phyloP scores from a whole-genome alignment of 176 grass and related monocot genomes.

The Zizania latifolia region DNA sequence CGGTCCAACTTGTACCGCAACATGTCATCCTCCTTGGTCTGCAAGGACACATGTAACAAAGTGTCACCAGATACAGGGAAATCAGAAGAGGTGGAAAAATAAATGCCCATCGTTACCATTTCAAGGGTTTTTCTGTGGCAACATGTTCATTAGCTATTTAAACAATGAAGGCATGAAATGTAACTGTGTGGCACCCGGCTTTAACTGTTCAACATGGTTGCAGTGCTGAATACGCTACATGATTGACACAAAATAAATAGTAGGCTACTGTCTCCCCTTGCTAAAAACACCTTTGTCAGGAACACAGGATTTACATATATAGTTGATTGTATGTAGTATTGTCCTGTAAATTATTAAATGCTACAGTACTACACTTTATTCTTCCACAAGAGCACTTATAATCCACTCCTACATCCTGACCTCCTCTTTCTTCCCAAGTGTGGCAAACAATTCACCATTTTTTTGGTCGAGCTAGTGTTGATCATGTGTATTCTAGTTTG shows the following conservation, averaged over 20 bases:
- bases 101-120: not conserved
- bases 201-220: not conserved
- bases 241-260: not conserved
- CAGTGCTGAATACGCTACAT: not conserved
- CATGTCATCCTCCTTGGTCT: constrained; percentile 69
- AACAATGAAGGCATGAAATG: not conserved
- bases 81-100: not conserved
- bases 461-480: not conserved
- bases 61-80: not conserved
- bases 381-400: not conserved
- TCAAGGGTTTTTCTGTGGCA: not conserved
- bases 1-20: constrained; percentile 74
- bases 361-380: not conserved
- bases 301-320: not conserved
- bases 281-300: not conserved
- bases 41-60: not conserved
- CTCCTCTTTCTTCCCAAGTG: not conserved
- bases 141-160: not conserved
- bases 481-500: not conserved
- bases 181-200: not conserved
- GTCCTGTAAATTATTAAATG: not conserved
- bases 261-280: not conserved
- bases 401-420: not conserved
- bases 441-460: not conserved
- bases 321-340: not conserved